Evolutionary conservation across 2,329 filamentous ascomycete genomes (phyloP).

Genomic region (Aureobasidium sp.): DNA sequence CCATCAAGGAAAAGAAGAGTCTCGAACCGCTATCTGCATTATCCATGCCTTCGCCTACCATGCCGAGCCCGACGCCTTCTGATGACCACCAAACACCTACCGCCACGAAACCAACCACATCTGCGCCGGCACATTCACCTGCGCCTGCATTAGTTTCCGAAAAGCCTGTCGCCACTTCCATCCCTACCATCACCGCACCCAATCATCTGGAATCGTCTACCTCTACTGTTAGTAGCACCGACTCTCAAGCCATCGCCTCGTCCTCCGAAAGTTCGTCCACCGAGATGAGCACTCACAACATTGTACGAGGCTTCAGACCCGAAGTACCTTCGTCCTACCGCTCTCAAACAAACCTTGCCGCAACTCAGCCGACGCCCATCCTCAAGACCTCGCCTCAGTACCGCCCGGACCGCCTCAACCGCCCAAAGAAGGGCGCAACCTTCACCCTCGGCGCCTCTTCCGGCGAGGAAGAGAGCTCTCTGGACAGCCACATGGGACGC

Average conservation of each 20-base stretch:
- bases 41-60: constrained; percentile 21
- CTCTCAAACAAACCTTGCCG: constrained; percentile 49
- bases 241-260: constrained; percentile 34
- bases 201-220: constrained; percentile 52
- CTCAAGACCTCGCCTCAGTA: constrained; percentile 45
- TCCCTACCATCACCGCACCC: constrained; percentile 1
- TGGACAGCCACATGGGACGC: constrained; percentile 53
- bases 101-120: constrained; percentile 14
- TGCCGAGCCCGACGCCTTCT: neutral
- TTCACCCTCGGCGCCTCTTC: constrained; percentile 72
- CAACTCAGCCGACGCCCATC: constrained; percentile 49
- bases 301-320: constrained; percentile 81
- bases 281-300: constrained; percentile 56
- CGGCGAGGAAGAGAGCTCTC: constrained; percentile 76
- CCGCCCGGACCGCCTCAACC: constrained; percentile 17
- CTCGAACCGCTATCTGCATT: constrained; percentile 51
- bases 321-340: constrained; percentile 63
- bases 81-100: constrained; percentile 11
- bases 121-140: constrained; percentile 22
- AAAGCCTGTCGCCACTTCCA: constrained; percentile 21
- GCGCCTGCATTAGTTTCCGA: neutral
- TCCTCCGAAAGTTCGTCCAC: constrained; percentile 55
- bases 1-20: constrained; percentile 76
- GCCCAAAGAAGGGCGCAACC: constrained; percentile 53
- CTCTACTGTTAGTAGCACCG: constrained; percentile 45